Base-by-base conservation (phyloP, 331 rosid species). In the Erythrophleum ivorense region DNA sequence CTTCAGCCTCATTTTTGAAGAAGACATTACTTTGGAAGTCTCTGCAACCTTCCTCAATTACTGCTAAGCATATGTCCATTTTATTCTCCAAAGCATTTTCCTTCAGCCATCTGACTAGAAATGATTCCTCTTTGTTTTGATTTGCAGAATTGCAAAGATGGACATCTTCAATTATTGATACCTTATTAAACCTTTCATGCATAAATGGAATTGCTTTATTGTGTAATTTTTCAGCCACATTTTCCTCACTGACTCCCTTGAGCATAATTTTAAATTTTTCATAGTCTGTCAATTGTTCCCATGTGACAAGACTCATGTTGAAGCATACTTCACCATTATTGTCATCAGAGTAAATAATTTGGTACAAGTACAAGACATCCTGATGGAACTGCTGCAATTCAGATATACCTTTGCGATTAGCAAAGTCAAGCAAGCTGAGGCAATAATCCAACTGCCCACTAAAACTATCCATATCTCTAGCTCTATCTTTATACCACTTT, bases 391-490 rank as follows among this genome's bases (percentile, higher is more conserved):
- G 87, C 86, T 89, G 91, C 87, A 93, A 82, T 88, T 94, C 95
- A 79, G 87, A 66, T 50, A 96, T 66, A 82, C 97, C 98, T 86
- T 91, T 96, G 43, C 83, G 88, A 77, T 73, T 84, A 71, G 97
- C 99, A 86, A 87, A 88, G 76, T 96, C 94, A 65, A 96, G 92
- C 89, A 96, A 86, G 87, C 84, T 77, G 66, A 96, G 89, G 86
- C 94, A 88, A 77, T 92, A 92, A 82, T 92, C 99, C 68, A 96
- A 88, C 90, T 91, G 99, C 75, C 99, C 99, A 73, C 97, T 91
- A 83, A 81, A 90, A 80, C 60, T 77, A 83, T 96, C 99, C 86
- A 96, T 88, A 68, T 89, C 89, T 81, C 85, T 92, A 75, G 97
- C 97, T 80, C 99, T 93, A 82, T 85, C 86, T 84, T 82, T 88